These are phyloP conservation scores for Fusarium dimerum DNA, from an alignment of 2,329 filamentous ascomycete genomes.

Conservation along the genomic window DNA sequence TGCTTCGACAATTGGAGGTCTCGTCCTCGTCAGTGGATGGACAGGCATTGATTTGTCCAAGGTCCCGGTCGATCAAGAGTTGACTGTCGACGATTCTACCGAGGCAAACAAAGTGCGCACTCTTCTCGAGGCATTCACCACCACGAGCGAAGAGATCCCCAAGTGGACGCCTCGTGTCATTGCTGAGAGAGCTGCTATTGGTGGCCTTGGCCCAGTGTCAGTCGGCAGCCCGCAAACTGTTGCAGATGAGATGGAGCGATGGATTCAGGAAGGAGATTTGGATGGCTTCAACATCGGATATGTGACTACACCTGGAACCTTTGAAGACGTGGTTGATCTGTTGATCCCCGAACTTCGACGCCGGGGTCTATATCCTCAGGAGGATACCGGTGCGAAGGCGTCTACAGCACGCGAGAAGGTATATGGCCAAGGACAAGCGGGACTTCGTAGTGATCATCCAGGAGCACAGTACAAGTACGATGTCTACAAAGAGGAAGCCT, in stretches of 20 bases:
- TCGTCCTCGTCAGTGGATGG: conserved; percentile 59
- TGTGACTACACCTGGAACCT: conserved; percentile 42
- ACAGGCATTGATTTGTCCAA: conserved; percentile 61
- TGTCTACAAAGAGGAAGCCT: conserved; percentile 56
- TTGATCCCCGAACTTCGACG: conserved; percentile 32
- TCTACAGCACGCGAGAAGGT: conserved; percentile 59
- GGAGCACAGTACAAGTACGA: conserved; percentile 63
- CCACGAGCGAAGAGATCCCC: conserved; percentile 44
- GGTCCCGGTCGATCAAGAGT: conserved; percentile 58
- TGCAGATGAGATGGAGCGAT: conserved; percentile 46
- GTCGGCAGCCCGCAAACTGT: conserved; percentile 43
- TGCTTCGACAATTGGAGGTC: conserved; percentile 52
- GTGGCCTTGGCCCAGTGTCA: conserved; percentile 38
- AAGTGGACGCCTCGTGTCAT: conserved; percentile 48
- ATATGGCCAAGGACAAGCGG: conserved; percentile 59
- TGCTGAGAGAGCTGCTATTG: conserved; percentile 43
- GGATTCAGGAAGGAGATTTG: conserved; percentile 44
- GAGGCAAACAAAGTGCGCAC: conserved; percentile 54
- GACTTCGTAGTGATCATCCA: conserved; percentile 58
- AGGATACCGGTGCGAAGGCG: conserved; percentile 31
- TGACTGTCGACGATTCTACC: conserved; percentile 54
- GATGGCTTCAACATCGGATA: conserved; percentile 46
- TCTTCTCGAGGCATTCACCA: conserved; percentile 49
- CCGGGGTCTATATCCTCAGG: conserved; percentile 30
- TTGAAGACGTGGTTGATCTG: conserved; percentile 35